Evolutionary conservation across 208 protist species (phyloP).

Genomic region (Acanthamoeba quina): DNA sequence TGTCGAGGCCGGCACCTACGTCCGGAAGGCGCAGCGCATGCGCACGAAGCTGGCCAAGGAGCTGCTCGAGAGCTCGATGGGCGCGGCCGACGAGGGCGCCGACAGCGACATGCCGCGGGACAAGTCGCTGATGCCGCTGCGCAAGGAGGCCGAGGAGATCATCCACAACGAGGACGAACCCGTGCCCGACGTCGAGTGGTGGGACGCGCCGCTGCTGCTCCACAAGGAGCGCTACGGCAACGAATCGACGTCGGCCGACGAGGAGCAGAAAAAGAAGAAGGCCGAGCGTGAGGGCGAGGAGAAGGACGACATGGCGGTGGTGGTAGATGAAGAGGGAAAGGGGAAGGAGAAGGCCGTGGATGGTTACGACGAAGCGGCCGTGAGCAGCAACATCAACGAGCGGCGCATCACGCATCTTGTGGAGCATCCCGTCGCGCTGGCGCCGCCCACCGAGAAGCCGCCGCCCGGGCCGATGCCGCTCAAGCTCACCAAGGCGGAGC

Average conservation of each 20-base stretch:
- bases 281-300: not conserved
- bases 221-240: slow-evolving; percentile 21
- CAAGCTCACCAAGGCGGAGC: slow-evolving; percentile 76
- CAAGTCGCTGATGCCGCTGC: slow-evolving; percentile 32
- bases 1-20: slow-evolving; percentile 64
- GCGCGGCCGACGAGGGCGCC: not conserved
- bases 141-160: slow-evolving; percentile 25
- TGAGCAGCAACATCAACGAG: slow-evolving; percentile 6
- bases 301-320: not conserved
- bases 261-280: not conserved
- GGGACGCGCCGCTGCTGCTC: slow-evolving; percentile 65
- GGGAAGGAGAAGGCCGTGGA: not conserved
- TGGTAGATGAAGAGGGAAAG: slow-evolving; percentile 4
- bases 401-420: slow-evolving; percentile 75
- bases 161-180: slow-evolving; percentile 57
- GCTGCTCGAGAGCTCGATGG: slow-evolving; percentile 11
- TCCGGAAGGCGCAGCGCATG: slow-evolving; percentile 58
- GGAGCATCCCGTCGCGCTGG: slow-evolving; percentile 80
- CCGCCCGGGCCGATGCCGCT: slow-evolving; percentile 66
- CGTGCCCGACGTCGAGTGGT: slow-evolving; percentile 77
- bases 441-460: slow-evolving; percentile 25
- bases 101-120: not conserved
- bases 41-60: slow-evolving; percentile 67
- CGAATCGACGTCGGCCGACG: not conserved
- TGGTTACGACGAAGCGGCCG: not conserved